A percentile compares a stretch with the other conserved stretches of the same genome.
Conservation (phyloP, 1,284 basidiomycete genomes). For the Pterula multifida region DNA sequence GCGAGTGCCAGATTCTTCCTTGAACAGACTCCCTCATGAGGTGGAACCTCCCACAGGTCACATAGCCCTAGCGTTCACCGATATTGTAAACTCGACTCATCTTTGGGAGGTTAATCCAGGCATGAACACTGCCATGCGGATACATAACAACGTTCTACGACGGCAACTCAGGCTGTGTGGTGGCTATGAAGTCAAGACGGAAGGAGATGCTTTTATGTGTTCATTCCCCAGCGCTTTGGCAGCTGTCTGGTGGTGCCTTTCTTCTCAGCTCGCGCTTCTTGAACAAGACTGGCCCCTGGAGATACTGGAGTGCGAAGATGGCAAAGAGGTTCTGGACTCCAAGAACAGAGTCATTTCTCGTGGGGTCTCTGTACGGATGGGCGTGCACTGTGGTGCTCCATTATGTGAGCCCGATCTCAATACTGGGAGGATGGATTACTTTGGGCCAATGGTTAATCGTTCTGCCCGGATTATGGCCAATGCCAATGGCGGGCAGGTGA, state of each 20-base stretch:
- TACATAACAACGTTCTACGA: conserved; percentile 85
- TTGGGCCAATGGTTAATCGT: conserved; percentile 90
- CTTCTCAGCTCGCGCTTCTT: conserved; percentile 79
- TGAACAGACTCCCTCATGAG: conserved; percentile 66
- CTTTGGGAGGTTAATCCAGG: conserved; percentile 96
- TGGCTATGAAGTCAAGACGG: conserved; percentile 98
- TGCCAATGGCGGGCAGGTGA: conserved; percentile 91
- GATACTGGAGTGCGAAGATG: conserved; percentile 88
- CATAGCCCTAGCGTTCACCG: conserved; percentile 93
- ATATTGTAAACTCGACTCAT: conserved; percentile 95
- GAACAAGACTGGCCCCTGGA: conserved; percentile 91
- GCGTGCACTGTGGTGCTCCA: conserved; percentile 88
- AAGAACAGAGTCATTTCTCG: conserved; percentile 69
- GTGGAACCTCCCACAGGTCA: conserved; percentile 83
- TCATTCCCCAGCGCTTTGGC: conserved; percentile 86
- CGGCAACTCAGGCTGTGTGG: conserved; percentile 85
- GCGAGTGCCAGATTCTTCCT: conserved; percentile 33
- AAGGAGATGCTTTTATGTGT: conserved; percentile 99
- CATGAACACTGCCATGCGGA: conserved; percentile 90
- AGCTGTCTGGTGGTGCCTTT: conserved; percentile 87
- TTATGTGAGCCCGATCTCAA: conserved; percentile 91
- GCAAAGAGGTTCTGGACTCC: conserved; percentile 68
- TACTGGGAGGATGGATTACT: conserved; percentile 96
- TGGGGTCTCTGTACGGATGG: conserved; percentile 94
- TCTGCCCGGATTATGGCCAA: conserved; percentile 77